Conservation (phyloP, 2,329 filamentous ascomycete genomes). For the Sarocladium kiliense region DNA sequence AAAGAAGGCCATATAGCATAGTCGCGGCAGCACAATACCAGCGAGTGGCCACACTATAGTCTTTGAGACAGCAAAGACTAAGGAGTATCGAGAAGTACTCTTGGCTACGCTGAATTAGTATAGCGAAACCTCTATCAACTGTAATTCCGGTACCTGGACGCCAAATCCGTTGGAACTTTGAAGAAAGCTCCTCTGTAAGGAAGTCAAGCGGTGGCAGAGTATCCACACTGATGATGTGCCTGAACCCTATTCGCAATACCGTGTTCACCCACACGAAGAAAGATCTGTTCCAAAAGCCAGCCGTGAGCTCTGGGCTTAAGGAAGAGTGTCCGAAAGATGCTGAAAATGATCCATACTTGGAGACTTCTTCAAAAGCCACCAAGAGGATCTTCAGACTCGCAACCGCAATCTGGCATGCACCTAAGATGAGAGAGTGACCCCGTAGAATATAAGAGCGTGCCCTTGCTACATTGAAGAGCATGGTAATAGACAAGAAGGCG, state of each 20-base stretch:
- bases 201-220: conserved; percentile 16
- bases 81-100: not conserved
- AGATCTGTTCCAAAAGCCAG: conserved; percentile 25
- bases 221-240: conserved; percentile 17
- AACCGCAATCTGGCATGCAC: conserved; percentile 20
- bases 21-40: conserved; percentile 28
- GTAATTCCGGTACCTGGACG: conserved; percentile 15
- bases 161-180: conserved; percentile 13
- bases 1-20: conserved; percentile 33
- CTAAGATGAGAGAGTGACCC: conserved; percentile 16
- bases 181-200: conserved; percentile 19
- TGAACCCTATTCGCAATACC: conserved; percentile 22
- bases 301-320: conserved; percentile 22
- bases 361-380: conserved; percentile 24
- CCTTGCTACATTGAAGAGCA: conserved; percentile 28
- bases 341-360: conserved; percentile 18
- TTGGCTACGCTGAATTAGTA: conserved; percentile 18
- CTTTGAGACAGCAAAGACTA: not conserved
- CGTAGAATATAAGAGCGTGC: conserved; percentile 29
- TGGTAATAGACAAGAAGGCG: conserved; percentile 24
- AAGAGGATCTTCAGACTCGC: conserved; percentile 22
- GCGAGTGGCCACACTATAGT: conserved; percentile 18
- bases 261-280: conserved; percentile 32
- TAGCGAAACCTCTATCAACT: conserved; percentile 21
- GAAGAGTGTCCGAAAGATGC: not conserved